Percentiles rank a stretch among this genome's conserved stretches.
These are phyloP conservation scores for Amborella trichopoda DNA, from an alignment of 164 flowering plant species.

Conservation along the genomic window DNA sequence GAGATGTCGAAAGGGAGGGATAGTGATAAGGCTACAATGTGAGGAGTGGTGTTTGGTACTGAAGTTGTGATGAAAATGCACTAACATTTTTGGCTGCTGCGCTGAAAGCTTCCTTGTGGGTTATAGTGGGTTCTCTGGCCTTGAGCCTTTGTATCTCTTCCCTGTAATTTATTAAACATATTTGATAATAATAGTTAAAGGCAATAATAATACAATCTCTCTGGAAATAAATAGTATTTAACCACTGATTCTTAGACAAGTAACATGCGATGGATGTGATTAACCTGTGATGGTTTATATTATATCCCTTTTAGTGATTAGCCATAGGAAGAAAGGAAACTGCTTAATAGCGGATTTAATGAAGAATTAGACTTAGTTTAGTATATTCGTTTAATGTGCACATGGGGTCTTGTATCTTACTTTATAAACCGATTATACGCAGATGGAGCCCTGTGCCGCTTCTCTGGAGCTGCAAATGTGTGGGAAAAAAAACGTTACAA, in stretches of 20 bases:
- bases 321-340: background rate
- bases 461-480: conserved; percentile 67
- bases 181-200: too few species aligned
- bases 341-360: background rate
- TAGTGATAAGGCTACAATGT: too few species aligned
- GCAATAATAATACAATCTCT: too few species aligned
- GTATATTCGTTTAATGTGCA: too few species aligned
- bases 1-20: too few species aligned
- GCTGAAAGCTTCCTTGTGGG: conserved; percentile 91
- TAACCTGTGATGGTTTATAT: background rate
- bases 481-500: background rate
- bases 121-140: conserved; percentile 53
- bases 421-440: conserved; percentile 83
- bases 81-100: conserved; percentile 90
- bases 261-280: background rate
- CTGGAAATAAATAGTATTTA: background rate
- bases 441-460: conserved; percentile 77
- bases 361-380: too few species aligned
- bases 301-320: background rate
- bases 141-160: conserved; percentile 92
- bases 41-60: background rate
- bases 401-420: conserved; percentile 20
- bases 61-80: background rate
- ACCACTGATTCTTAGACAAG: background rate
- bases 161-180: conserved; percentile 19